Evolutionary conservation across 495 filamentous ascomycete genomes (phyloP).

Genomic region (Aspergillus homomorphus): DNA sequence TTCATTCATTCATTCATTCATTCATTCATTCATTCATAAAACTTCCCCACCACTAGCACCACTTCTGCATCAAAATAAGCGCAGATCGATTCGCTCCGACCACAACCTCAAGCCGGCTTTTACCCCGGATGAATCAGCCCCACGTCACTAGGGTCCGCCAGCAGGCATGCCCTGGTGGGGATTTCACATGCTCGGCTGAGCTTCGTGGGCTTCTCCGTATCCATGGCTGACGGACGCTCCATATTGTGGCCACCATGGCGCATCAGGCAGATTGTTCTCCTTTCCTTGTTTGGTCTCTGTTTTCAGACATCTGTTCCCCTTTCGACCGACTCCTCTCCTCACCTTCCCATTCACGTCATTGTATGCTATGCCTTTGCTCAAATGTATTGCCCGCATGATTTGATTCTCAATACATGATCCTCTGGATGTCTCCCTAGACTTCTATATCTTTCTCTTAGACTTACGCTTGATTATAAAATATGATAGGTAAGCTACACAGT

Average conservation of each 20-base stretch:
- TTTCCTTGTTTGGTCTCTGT: too few species aligned
- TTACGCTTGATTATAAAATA: conserved; percentile 11
- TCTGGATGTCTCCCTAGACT: not conserved
- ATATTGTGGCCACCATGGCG: too few species aligned
- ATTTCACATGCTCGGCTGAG: conserved; percentile 32
- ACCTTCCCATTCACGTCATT: not conserved
- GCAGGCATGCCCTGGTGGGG: conserved; percentile 18
- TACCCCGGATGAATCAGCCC: not conserved
- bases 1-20: too few species aligned
- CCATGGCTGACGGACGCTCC: too few species aligned
- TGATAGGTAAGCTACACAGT: conserved; percentile 34
- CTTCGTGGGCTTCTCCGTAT: too few species aligned
- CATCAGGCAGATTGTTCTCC: too few species aligned
- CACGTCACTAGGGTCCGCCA: conserved; percentile 1
- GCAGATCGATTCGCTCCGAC: not conserved
- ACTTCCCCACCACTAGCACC: not conserved
- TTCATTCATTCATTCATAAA: not conserved
- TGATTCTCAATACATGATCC: too few species aligned
- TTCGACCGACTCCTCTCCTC: not conserved
- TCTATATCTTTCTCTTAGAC: not conserved
- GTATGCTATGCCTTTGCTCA: not conserved
- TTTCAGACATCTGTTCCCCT: not conserved
- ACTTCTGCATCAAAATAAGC: not conserved
- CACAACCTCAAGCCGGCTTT: not conserved
- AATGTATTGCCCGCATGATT: not conserved